Percentiles rank a stretch among this genome's conserved stretches.
Conservation (phyloP, 2,329 filamentous ascomycete genomes). For the Exophiala mesophila region DNA sequence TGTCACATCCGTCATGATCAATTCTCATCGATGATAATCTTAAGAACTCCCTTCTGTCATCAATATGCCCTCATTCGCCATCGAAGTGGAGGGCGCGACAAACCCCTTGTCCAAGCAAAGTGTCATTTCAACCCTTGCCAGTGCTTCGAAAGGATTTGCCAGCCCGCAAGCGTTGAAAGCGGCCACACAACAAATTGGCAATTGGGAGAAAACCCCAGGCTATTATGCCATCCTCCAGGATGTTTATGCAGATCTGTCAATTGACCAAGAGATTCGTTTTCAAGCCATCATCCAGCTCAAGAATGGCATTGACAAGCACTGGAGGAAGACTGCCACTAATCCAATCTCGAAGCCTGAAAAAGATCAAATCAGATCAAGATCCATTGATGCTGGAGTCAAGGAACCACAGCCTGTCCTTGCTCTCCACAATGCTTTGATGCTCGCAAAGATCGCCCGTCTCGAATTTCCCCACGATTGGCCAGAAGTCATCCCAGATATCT, state of each 20-base stretch:
- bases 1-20: too few relatives aligned
- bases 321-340: slow-evolving; percentile 74
- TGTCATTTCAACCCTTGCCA: slow-evolving; percentile 60
- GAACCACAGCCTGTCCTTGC: slow-evolving; percentile 73
- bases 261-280: slow-evolving; percentile 75
- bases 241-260: slow-evolving; percentile 72
- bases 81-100: slow-evolving; percentile 58
- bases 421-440: slow-evolving; percentile 79
- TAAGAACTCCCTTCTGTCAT: too few relatives aligned
- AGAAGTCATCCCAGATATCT: slow-evolving; percentile 35
- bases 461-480: slow-evolving; percentile 86
- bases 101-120: slow-evolving; percentile 62
- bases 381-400: slow-evolving; percentile 70
- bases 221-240: slow-evolving; percentile 70
- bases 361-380: slow-evolving; percentile 64
- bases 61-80: slow-evolving; percentile 27
- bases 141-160: slow-evolving; percentile 56
- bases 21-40: too few relatives aligned
- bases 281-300: slow-evolving; percentile 92
- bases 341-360: slow-evolving; percentile 67
- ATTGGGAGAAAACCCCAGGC: slow-evolving; percentile 63
- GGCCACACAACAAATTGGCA: slow-evolving; percentile 61
- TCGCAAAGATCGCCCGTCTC: slow-evolving; percentile 81
- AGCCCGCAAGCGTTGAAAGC: slow-evolving; percentile 49
- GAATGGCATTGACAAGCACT: slow-evolving; percentile 93